Base-by-base conservation (phyloP, 2,329 filamentous ascomycete genomes). In the Apiospora arundinis region DNA sequence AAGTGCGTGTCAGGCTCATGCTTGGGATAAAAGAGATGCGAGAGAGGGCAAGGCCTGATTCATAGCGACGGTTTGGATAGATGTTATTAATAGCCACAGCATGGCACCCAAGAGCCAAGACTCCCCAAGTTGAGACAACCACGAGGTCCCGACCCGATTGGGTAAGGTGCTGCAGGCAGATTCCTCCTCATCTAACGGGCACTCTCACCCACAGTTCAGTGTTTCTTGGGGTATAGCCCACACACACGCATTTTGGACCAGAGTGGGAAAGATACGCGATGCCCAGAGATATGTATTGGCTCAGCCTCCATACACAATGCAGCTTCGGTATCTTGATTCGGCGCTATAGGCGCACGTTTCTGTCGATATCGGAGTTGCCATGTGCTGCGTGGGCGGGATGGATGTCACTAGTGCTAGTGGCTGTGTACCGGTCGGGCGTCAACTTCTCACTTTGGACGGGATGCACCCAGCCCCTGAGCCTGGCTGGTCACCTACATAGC, bases 221-320 rank as follows among this genome's bases (percentile, higher is more conserved):
- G 42, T 45, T 12, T 14, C 0, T 48, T 52, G 67, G 45, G 7
- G 23, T 23, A 40, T 18, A 40, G 56, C 32, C 56, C 32, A 40
- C 56, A 37, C 52, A 42, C 42, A 16, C 56, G 32, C 32, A 6
- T 32, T 9, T 52, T n/a, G 32, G 56, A n/a, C 18, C 9, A 11
- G 32, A 63, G 32, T 63, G 56, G 56, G 32, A 40, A 63, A 63
- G 28, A 63, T 63, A 21, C 7, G 56, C 56, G 32, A 63, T 40
- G 32, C 56, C 28, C 32, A 63, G 56, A 12, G 28, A 12, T 28
- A 8, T 21, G 32, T 21, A 21, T 18, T 32, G 28, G 18, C 49
- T 74, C 70, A 6, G 74, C 72, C 67, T 74, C 73, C 21, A 44
- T 72, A 37, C 73, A 73, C 23, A 4, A 70, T 49, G 23, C 71